phyloP scores from a whole-genome alignment of 2,329 filamentous ascomycete genomes.

The Cercospora sesami region DNA sequence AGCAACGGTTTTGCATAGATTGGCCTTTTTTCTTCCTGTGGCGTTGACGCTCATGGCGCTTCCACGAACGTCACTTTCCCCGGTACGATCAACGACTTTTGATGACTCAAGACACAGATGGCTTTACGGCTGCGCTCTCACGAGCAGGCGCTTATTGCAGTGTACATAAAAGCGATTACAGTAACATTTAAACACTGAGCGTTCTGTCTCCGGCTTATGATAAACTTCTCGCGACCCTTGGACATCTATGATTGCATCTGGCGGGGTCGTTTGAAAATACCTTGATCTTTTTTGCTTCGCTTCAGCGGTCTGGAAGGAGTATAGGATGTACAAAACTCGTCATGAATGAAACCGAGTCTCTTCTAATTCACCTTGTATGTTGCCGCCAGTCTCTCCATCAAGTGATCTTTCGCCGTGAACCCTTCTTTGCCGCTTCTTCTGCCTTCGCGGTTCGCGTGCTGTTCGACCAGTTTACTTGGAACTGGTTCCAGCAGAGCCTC shows the following conservation, averaged over 20 bases:
- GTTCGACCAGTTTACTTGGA: conserved; percentile 53
- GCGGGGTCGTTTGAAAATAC: neutral
- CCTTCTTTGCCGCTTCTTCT: conserved; percentile 40
- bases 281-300: neutral
- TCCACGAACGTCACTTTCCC: neutral
- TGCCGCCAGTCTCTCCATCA: conserved; percentile 57
- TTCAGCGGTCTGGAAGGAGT: neutral
- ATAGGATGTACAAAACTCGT: neutral
- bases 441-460: conserved; percentile 37
- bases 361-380: conserved; percentile 52
- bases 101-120: conserved; percentile 1
- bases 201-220: neutral
- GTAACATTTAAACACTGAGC: neutral
- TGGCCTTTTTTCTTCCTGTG: neutral
- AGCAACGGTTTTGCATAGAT: neutral
- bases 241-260: neutral
- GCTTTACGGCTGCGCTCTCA: conserved; percentile 2
- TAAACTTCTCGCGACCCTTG: neutral
- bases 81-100: neutral
- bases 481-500: conserved; percentile 55
- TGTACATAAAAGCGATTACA: neutral
- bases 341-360: neutral
- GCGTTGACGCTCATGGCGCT: neutral
- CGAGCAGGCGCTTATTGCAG: conserved; percentile 1
- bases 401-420: conserved; percentile 60